A percentile compares a stretch with the other conserved stretches of the same genome.
phyloP scores from a whole-genome alignment of 306 rosid genomes.

The Medicago truncatula region MtrunA17r5.0-ANR NC_053049.1:49207501-49208000 shows the following conservation, averaged over 20 bases:
- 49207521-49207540: too few species aligned
- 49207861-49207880: conserved; percentile 27
- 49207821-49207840: conserved; percentile 17
- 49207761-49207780: conserved; percentile 13
- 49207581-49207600: not conserved
- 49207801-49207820: conserved; percentile 32
- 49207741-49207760: conserved; percentile 12
- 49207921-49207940: conserved; percentile 77
- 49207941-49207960: conserved; percentile 62
- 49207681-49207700: conserved; percentile 35
- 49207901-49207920: conserved; percentile 74
- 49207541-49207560: not conserved
- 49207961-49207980: conserved; percentile 84
- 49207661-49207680: conserved; percentile 15
- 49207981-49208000: conserved; percentile 87
- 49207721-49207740: conserved; percentile 24
- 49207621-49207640: not conserved
- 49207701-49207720: conserved; percentile 26
- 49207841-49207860: conserved; percentile 28
- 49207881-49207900: conserved; percentile 69
- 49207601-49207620: conserved; percentile 31
- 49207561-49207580: conserved; percentile 22
- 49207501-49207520: too few species aligned
- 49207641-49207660: conserved; percentile 27
- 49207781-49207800: conserved; percentile 20